A percentile compares a stretch with the other conserved stretches of the same genome.
Conservation (phyloP, 345 rosid genomes). For the Salix purpurea region DNA sequence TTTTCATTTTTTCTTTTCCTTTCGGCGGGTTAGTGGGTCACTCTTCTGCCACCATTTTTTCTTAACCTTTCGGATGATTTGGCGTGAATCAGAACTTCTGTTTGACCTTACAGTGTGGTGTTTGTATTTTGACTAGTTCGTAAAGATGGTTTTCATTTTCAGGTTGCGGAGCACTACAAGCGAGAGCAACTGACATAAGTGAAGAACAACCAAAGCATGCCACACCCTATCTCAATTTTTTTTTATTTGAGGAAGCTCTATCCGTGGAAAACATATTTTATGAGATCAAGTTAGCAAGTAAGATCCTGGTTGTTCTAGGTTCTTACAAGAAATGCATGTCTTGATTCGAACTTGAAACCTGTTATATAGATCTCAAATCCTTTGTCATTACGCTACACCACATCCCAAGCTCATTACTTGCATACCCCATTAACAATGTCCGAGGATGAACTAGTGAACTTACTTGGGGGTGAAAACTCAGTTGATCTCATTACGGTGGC, state of each 20-base stretch:
- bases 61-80: not conserved
- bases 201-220: conserved; percentile 48
- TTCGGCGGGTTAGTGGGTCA: not conserved
- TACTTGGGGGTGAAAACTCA: conserved; percentile 43
- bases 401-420: conserved; percentile 35
- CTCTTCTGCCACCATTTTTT: not conserved
- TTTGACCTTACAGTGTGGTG: not conserved
- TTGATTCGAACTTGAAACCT: rapidly evolving
- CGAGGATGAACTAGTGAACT: conserved; percentile 44
- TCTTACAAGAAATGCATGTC: too few species aligned
- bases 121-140: too few species aligned
- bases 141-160: not conserved
- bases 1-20: too few species aligned
- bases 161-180: conserved; percentile 12
- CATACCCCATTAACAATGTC: conserved; percentile 48
- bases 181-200: conserved; percentile 56
- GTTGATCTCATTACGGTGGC: conserved; percentile 61
- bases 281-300: rapidly evolving
- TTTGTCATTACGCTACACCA: too few species aligned
- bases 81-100: not conserved
- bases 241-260: too few species aligned
- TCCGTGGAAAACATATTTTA: too few species aligned
- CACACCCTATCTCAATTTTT: not conserved
- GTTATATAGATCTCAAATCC: rapidly evolving
- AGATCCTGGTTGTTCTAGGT: too few species aligned